Base-by-base conservation (phyloP, 2,329 filamentous ascomycete species). In the Cladophialophora bantiana region DNA sequence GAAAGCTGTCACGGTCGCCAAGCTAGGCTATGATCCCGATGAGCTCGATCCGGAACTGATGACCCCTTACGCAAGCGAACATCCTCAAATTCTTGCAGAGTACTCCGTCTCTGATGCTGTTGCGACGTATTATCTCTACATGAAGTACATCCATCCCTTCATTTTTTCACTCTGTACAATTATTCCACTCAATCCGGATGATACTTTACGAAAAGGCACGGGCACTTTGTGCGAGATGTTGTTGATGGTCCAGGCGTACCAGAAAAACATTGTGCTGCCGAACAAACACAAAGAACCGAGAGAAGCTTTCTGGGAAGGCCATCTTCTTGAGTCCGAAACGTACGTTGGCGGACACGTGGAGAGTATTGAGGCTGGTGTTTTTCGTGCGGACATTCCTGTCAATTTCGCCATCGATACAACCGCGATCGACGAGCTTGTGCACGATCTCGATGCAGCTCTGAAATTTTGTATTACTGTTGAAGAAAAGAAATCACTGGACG, bases 141-240 rank as follows among this genome's bases (percentile, higher is more conserved):
- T 99, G 96, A 99, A 99, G 89, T 99, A 99, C 78, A 92, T 99
- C n/a, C 95, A 99, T 78, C 95, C 95, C 3, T 99, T 99, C 83
- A 95, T 99, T 77, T 99, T 99, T 84, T 98, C 96, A 1, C 83
- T 99, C 0, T 99, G 95, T 80, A 99, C 94, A 1, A 97, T 99
- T 81, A 84, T 99, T 77, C 95, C 95, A 0, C 85, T 99, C 1
- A 93, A 92, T 53, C 93, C 94, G 38, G 94, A 99, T 75, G 95
- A 98, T 76, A 92, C 94, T 1, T 79, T 98, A 73, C 88, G 95
- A 72, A 99, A 99, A 78, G 95, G 95, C 77, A 99, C 95, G 0
- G 95, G 95, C 78, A 99, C 95, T 0, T 86, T 99, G n/a, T 99
- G 95, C 78, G 95, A 99, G 81, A 99, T 99, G 95, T 82, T 99